Evolutionary conservation across 1,139 yeast species (phyloP).

Genomic region (Wickerhamiella infanticola): DNA sequence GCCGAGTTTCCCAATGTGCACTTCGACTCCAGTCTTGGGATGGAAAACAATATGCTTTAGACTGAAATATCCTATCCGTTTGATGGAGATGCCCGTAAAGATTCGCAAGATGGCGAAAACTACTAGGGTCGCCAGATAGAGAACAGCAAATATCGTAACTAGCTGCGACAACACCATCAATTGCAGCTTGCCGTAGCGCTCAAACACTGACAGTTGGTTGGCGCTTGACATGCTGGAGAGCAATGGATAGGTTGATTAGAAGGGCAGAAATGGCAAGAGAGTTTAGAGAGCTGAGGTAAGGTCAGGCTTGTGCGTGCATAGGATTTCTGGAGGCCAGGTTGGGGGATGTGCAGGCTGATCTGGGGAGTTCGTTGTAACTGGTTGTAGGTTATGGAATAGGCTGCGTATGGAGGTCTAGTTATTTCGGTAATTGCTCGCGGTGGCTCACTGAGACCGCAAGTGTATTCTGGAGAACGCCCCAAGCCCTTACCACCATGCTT

Average conservation of each 20-base stretch:
- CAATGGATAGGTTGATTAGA: background rate
- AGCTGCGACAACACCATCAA: slow-evolving; percentile 15
- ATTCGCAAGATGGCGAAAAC: slow-evolving; percentile 27
- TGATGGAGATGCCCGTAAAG: slow-evolving; percentile 29
- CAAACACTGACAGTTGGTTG: slow-evolving; percentile 7
- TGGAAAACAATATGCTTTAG: slow-evolving; percentile 24
- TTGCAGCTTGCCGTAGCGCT: slow-evolving; percentile 14
- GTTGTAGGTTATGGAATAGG: too few species aligned
- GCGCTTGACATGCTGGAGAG: background rate
- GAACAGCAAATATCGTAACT: slow-evolving; percentile 15
- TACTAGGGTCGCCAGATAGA: slow-evolving; percentile 23
- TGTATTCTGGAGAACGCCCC: too few species aligned
- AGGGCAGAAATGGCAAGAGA: too few species aligned
- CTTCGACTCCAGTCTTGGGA: slow-evolving; percentile 22
- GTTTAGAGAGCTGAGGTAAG: too few species aligned
- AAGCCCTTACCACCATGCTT: too few species aligned
- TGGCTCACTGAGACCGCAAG: too few species aligned
- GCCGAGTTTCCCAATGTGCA: slow-evolving; percentile 25
- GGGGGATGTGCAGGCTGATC: too few species aligned
- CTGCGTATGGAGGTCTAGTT: too few species aligned
- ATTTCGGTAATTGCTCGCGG: too few species aligned
- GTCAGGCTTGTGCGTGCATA: too few species aligned
- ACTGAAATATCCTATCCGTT: slow-evolving; percentile 28
- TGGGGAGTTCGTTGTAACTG: too few species aligned
- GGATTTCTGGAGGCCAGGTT: too few species aligned